Base-by-base conservation (phyloP, 129 eudicot genomes). In the Sambucus nigra region DNA sequence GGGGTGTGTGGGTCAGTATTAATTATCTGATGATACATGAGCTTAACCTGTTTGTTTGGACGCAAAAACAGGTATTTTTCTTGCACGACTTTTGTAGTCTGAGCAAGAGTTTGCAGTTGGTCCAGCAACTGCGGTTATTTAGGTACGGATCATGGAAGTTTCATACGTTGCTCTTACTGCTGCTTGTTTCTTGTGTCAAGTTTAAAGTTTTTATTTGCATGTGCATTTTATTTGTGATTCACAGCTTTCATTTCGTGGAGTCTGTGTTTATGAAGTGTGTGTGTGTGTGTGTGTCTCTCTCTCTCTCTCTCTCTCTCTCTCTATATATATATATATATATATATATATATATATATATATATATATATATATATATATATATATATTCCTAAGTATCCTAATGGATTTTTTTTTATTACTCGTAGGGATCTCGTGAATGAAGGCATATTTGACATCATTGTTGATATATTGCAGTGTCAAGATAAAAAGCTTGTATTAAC, bases 51-150 rank as follows among this genome's bases (percentile, higher is more conserved):
- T 32, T 20, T 41, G 56, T 29, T 40, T 32, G 50, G 1, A 32
- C 26, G 42, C 50, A 62, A 41, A 47, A 49, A 19, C 60, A 89
- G 98, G 94, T 89, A 53, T 66, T 53, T 49, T 85, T 89, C 74
- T 76, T 89, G 88, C 94, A 81, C 27, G 98, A 89, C 69, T 89
- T 84, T 19, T 89, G 95, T 68, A 75, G 66, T 47, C 56, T 81
- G 63, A 79, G 83, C 75, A 89, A 89, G 86, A 89, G 98, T 72
- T 75, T 89, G 77, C 98, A 85, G 60, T 60, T 74, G 86, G 88
- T 69, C 24, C 94, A 89, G 63, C 95, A 89, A 63, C 71, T 57
- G 29, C 88, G 86, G 46, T 76, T 89, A 29, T 67, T 75, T 51
- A 79, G 98, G 98, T 79, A 80, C 66, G 61, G 14, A 3, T 63